Conservation (phyloP, 106 monocot genomes). For the Platanthera guangdongensis region DNA sequence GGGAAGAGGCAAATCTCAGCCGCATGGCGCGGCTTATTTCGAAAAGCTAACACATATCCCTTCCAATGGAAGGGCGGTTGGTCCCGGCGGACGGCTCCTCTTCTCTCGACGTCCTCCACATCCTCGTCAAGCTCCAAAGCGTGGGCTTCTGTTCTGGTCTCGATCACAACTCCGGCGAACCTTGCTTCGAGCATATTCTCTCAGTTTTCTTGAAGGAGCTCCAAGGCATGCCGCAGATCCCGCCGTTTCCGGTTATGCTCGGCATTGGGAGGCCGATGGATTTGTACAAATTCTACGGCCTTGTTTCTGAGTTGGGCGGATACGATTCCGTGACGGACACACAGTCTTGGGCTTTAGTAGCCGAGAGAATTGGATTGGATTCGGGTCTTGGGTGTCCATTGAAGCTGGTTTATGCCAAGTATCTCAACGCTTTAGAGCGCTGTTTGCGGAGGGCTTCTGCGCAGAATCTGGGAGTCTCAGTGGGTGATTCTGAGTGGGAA, state of each 20-base stretch:
- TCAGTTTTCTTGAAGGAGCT: constrained; percentile 41
- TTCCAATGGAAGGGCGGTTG: constrained; percentile 24
- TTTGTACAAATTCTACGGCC: constrained; percentile 31
- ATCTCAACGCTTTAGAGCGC: constrained; percentile 37
- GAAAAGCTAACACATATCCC: not conserved
- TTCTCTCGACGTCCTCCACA: constrained; percentile 18
- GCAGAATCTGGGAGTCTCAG: constrained; percentile 5
- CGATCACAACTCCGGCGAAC: not conserved
- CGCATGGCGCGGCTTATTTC: not conserved
- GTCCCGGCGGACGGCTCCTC: constrained; percentile 1
- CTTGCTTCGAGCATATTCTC: constrained; percentile 38
- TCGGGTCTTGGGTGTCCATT: constrained; percentile 18
- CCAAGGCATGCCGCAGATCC: constrained; percentile 14
- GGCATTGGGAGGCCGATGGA: constrained; percentile 45
- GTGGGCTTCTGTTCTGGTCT: constrained; percentile 50
- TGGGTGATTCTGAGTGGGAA: constrained; percentile 6
- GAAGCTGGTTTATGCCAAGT: constrained; percentile 58
- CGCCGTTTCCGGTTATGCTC: constrained; percentile 37
- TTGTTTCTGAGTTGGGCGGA: constrained; percentile 36
- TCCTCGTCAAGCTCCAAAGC: constrained; percentile 47
- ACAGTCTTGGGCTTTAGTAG: constrained; percentile 30
- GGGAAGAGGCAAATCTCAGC: not conserved
- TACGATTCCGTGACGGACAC: constrained; percentile 26
- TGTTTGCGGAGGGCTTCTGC: constrained; percentile 26
- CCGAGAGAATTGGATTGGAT: constrained; percentile 32